Evolutionary conservation across 768 basidiomycete genomes (phyloP).

Genomic region (Scleroderma bovista): DNA sequence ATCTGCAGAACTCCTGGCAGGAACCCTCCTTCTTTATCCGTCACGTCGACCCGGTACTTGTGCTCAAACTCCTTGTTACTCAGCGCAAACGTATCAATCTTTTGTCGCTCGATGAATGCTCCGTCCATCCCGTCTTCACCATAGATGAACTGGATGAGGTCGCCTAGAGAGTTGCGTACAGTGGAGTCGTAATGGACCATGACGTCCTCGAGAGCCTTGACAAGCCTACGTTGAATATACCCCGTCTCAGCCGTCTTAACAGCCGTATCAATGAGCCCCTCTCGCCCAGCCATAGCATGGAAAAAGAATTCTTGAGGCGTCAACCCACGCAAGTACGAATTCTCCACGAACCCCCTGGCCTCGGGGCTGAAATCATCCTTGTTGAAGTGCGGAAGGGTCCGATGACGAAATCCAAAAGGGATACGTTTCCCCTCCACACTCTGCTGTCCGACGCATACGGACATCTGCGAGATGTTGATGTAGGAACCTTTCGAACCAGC

Average conservation of each 20-base stretch:
- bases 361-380: conserved; percentile 99
- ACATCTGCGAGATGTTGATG: conserved; percentile 99
- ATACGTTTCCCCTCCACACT: conserved; percentile 97
- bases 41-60: conserved; percentile 92
- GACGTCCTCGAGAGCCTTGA: conserved; percentile 97
- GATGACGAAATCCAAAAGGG: conserved; percentile 96
- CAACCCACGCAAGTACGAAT: conserved; percentile 92
- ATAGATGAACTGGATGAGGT: conserved; percentile 93
- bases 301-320: conserved; percentile 99
- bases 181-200: conserved; percentile 98
- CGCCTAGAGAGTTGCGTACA: conserved; percentile 93
- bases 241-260: conserved; percentile 99
- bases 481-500: conserved; percentile 98
- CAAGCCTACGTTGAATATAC: conserved; percentile 96
- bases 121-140: conserved; percentile 99
- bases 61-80: conserved; percentile 82
- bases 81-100: conserved; percentile 82
- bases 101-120: conserved; percentile 94
- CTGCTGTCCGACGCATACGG: conserved; percentile 98
- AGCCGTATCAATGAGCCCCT: conserved; percentile 98
- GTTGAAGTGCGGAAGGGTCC: conserved; percentile 93
- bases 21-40: conserved; percentile 77
- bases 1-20: conserved; percentile 75
- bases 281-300: conserved; percentile 99
- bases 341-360: conserved; percentile 97